Percentiles rank a stretch among this genome's conserved stretches.
These are phyloP conservation scores for Diutina ranongensis DNA, from an alignment of 1,139 yeast genomes.

Conservation along the genomic window DNA sequence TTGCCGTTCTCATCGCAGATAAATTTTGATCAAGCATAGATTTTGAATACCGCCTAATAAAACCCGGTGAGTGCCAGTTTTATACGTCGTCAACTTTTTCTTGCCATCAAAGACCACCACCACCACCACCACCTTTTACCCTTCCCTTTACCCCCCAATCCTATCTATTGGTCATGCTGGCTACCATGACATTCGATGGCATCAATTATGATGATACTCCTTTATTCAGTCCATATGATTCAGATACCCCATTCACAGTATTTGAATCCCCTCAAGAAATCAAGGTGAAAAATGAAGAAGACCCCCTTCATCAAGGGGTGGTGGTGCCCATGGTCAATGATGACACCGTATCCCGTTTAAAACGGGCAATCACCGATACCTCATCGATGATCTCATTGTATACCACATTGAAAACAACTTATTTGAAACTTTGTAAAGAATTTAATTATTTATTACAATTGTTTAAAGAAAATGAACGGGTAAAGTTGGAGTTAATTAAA, in stretches of 20 bases:
- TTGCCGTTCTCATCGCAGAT: neutral
- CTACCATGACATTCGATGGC: neutral
- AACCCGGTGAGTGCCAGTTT: neutral
- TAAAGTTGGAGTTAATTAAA: conserved; percentile 37
- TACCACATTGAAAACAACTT: conserved; percentile 23
- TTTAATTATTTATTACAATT: conserved; percentile 27
- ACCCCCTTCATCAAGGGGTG: neutral
- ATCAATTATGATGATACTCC: neutral
- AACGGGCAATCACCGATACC: conserved; percentile 21
- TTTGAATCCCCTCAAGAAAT: neutral
- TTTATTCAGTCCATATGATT: neutral
- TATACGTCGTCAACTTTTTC: too few species aligned
- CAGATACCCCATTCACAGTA: conserved; percentile 4
- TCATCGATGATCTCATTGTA: conserved; percentile 16
- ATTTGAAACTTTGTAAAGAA: conserved; percentile 26
- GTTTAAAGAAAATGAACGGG: conserved; percentile 51
- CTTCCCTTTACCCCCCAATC: neutral
- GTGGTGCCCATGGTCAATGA: conserved; percentile 9
- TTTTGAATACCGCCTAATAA: neutral
- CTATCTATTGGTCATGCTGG: neutral
- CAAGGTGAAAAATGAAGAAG: neutral
- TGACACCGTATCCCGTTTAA: conserved; percentile 17
- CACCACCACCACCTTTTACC: too few species aligned
- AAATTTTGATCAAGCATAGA: neutral
- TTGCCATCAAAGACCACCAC: too few species aligned